Percentiles rank a stretch among this genome's conserved stretches.
These are phyloP conservation scores for Ogataea saltuana DNA, from an alignment of 805 yeast genomes.

Conservation along the genomic window DNA sequence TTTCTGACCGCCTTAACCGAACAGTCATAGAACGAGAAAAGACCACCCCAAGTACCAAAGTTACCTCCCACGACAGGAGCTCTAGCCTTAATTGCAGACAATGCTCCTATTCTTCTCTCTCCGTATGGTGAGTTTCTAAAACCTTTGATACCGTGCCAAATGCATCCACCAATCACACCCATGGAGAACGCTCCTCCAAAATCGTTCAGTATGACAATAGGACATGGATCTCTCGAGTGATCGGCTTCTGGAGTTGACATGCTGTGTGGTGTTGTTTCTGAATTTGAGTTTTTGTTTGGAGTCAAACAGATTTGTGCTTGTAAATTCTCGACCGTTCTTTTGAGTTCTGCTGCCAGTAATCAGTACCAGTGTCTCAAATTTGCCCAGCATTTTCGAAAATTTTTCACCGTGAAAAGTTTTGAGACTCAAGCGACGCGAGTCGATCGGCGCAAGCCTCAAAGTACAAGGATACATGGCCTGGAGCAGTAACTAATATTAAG, in stretches of 20 bases:
- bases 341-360: no score
- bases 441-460: conserved; percentile 11
- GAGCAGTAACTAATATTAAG: no score
- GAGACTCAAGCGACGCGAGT: conserved; percentile 7
- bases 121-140: conserved; percentile 98
- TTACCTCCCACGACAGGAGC: conserved; percentile 99
- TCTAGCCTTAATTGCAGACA: conserved; percentile 89
- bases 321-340: no score
- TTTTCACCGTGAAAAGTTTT: conserved; percentile 11
- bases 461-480: no score
- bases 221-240: conserved; percentile 99
- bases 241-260: conserved; percentile 77
- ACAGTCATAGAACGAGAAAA: conserved; percentile 94
- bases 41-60: conserved; percentile 99
- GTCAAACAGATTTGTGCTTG: background rate
- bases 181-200: conserved; percentile 99
- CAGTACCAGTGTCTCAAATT: background rate
- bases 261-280: conserved; percentile 10
- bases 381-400: conserved; percentile 11
- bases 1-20: conserved; percentile 92
- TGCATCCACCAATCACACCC: conserved; percentile 98
- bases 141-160: conserved; percentile 99
- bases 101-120: conserved; percentile 87
- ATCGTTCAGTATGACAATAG: conserved; percentile 91
- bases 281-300: background rate